A percentile compares a stretch with the other conserved stretches of the same genome.
Conservation (phyloP, 2,329 filamentous ascomycete genomes). For the Diaporthe sp. region DNA sequence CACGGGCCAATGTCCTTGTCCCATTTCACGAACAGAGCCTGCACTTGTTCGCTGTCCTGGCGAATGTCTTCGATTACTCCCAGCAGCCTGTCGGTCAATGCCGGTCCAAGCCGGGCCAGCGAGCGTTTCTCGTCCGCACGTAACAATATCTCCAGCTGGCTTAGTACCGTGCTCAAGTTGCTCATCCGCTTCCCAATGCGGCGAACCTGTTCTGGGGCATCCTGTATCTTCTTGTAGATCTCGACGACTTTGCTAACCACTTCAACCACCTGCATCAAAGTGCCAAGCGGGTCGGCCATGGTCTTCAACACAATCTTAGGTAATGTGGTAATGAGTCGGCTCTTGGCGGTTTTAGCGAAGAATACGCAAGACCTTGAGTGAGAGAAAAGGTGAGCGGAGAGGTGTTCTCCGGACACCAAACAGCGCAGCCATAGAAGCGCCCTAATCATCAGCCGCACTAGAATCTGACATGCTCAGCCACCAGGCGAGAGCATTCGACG, state of each 20-base stretch:
- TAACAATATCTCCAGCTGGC: constrained; percentile 40
- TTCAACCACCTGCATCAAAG: constrained; percentile 43
- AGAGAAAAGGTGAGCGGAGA: background rate
- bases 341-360: background rate
- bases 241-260: constrained; percentile 41
- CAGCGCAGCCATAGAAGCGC: background rate
- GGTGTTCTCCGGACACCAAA: background rate
- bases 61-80: constrained; percentile 42
- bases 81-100: constrained; percentile 32
- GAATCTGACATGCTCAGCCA: background rate
- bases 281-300: constrained; percentile 39
- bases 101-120: constrained; percentile 3
- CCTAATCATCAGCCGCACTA: constrained; percentile 26
- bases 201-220: constrained; percentile 43
- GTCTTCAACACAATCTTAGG: background rate
- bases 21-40: constrained; percentile 44
- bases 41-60: constrained; percentile 40
- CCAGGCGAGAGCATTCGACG: background rate
- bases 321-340: background rate
- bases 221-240: constrained; percentile 44
- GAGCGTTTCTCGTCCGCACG: constrained; percentile 38
- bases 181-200: constrained; percentile 44
- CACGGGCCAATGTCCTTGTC: constrained; percentile 42
- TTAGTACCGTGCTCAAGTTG: constrained; percentile 40
- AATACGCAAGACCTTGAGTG: background rate